phyloP scores from a whole-genome alignment of 768 basidiomycete species.

The Phlebiopsis gigantea region DNA sequence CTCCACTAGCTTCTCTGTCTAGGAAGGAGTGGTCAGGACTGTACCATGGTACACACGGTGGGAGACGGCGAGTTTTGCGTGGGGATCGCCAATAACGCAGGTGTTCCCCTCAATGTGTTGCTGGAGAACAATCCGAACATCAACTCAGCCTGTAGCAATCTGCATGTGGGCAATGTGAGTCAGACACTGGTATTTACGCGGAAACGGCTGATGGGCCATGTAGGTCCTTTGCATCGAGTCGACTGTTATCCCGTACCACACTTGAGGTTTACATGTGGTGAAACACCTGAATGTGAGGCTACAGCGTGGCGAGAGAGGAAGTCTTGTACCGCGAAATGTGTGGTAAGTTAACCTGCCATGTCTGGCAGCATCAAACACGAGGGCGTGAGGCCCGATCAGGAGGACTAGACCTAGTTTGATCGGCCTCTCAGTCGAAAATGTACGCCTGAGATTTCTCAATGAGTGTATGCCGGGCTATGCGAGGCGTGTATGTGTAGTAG shows the following conservation, averaged over 20 bases:
- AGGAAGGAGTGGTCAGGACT: conserved; percentile 52
- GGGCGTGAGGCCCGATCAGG: no score
- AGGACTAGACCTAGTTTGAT: no score
- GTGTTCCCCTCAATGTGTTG: conserved; percentile 42
- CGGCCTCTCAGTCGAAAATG: no score
- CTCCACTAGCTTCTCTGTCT: conserved; percentile 52
- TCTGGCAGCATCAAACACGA: no score
- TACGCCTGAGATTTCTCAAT: no score
- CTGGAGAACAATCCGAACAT: conserved; percentile 64
- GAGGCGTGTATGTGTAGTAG: no score
- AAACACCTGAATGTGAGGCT: no score
- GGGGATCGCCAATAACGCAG: conserved; percentile 33
- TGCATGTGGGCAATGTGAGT: conserved; percentile 53
- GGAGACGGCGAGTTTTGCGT: conserved; percentile 45
- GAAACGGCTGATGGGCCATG: not conserved
- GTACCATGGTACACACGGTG: conserved; percentile 44
- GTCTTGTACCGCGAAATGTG: no score
- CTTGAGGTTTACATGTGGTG: no score
- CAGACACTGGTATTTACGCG: not conserved
- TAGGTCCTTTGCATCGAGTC: not conserved
- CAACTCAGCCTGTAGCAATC: conserved; percentile 43
- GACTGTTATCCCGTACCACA: not conserved
- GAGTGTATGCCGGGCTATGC: no score
- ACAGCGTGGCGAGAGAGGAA: no score
- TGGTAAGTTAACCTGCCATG: no score